phyloP scores from a whole-genome alignment of 768 basidiomycete species.

The Naganishia friedmannii region DNA sequence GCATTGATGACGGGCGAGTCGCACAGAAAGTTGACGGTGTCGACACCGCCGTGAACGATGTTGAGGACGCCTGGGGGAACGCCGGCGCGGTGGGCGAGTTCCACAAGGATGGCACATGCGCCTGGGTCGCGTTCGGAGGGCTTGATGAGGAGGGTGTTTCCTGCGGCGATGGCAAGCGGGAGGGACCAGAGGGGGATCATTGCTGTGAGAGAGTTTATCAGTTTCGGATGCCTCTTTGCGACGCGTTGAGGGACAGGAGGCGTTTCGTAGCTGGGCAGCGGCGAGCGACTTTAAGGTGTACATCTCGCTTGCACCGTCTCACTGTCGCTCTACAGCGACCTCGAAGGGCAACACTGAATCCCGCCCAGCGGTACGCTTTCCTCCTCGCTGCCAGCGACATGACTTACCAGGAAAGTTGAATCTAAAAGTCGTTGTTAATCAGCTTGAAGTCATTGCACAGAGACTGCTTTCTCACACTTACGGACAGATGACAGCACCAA shows the following conservation, averaged over 20 bases:
- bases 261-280: too few species aligned
- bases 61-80: slow-evolving; percentile 60
- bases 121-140: slow-evolving; percentile 96
- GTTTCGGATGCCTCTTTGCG: neutral
- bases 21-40: slow-evolving; percentile 86
- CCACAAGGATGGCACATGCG: slow-evolving; percentile 95
- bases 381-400: neutral
- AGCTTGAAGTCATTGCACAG: neutral
- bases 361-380: too few species aligned
- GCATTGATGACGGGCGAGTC: slow-evolving; percentile 88
- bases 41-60: slow-evolving; percentile 82
- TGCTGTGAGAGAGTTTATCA: slow-evolving; percentile 29
- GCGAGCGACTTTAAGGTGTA: too few species aligned
- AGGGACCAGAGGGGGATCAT: slow-evolving; percentile 99
- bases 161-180: slow-evolving; percentile 48
- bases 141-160: slow-evolving; percentile 91
- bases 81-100: slow-evolving; percentile 80
- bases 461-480: slow-evolving; percentile 47
- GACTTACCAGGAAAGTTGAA: slow-evolving; percentile 54
- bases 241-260: too few species aligned
- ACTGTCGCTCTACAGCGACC: too few species aligned
- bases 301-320: too few species aligned
- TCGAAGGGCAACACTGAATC: too few species aligned
- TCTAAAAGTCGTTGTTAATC: neutral
- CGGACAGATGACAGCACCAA: slow-evolving; percentile 68